A percentile compares a stretch with the other conserved stretches of the same genome.
These are phyloP conservation scores for Aureobasidium sp. DNA, from an alignment of 2,329 filamentous ascomycete genomes.

Conservation along the genomic window DNA sequence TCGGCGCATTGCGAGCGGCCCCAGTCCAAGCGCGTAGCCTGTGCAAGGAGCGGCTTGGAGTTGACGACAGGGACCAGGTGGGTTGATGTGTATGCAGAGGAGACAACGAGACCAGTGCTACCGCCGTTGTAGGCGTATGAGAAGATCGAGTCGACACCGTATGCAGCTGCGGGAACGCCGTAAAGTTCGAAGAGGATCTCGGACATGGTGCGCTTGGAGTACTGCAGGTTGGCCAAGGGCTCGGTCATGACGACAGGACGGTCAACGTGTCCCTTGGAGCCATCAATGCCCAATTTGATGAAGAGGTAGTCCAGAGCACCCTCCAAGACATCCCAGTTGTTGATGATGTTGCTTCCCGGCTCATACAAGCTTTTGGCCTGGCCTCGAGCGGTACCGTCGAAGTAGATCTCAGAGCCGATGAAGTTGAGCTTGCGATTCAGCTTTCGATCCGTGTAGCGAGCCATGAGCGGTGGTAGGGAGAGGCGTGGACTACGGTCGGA, in stretches of 20 bases:
- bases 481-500: constrained; percentile 79
- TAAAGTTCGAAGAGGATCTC: constrained; percentile 98
- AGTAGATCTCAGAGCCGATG: constrained; percentile 84
- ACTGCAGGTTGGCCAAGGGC: constrained; percentile 81
- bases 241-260: constrained; percentile 93
- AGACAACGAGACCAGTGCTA: constrained; percentile 77
- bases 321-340: constrained; percentile 98
- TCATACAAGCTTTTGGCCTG: constrained; percentile 91
- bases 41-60: constrained; percentile 71
- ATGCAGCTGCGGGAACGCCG: constrained; percentile 77
- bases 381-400: constrained; percentile 83
- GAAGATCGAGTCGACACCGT: constrained; percentile 94
- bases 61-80: constrained; percentile 92
- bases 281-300: constrained; percentile 82
- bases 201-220: constrained; percentile 76
- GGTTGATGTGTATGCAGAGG: constrained; percentile 86
- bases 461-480: constrained; percentile 78
- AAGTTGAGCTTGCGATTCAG: constrained; percentile 86
- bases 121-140: constrained; percentile 91
- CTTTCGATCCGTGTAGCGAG: constrained; percentile 92
- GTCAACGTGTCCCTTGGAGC: constrained; percentile 64
- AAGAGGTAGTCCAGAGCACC: constrained; percentile 91
- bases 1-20: constrained; percentile 84
- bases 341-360: constrained; percentile 78
- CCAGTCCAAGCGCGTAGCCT: constrained; percentile 89